Evolutionary conservation across 1,139 yeast genomes (phyloP), one percentile per base, ranked within the genome.

Genomic region (Yamadazyma pseudoaaseri): DNA sequence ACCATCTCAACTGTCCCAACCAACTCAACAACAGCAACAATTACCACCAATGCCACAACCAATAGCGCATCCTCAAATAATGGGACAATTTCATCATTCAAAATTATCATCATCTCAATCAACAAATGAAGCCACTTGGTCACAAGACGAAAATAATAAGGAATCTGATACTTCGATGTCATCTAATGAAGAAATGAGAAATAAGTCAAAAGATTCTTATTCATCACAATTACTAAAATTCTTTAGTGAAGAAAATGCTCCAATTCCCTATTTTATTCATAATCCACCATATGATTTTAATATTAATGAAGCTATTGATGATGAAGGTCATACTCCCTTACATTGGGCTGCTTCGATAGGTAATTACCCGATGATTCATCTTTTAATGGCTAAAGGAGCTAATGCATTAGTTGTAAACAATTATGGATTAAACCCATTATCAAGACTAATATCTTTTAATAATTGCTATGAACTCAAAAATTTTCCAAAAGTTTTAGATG

Each of bases 291-390:
- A 70, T 14, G 87, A 86, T 46, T 84, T 87, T 49, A 82, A 87
- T 49, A 79, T 89, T 43, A 86, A 90, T 59, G 90, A 79, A 43
- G 79, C 90, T 5, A 86, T 92, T 29, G 98, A 92, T 52, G 95
- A 86, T 46, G 97, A 92, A 58, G 97, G 97, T 1, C 97, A 92
- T 50, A 86, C 97, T 0, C 89, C 97, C 1, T 73, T 92, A 44
- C 97, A 92, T 56, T 92, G 98, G 98, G 96, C 97, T 0, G 79
- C 95, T 8, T 89, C 97, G 0, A 83, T 92, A 70, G 97, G 96
- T 6, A 81, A 85, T 46, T 62, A 79, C 35, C 76, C 76, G 27
- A 73, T 90, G 55, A 78, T 89, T 33, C 86, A 82, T 45, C 63
- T 86, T 14, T 60, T 92, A 16, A 57, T 89, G 14, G 62, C 76